Evolutionary conservation across 2,329 filamentous ascomycete species (phyloP), one percentile per base, ranked within the genome.

Genomic region (Chalara sp.): DNA sequence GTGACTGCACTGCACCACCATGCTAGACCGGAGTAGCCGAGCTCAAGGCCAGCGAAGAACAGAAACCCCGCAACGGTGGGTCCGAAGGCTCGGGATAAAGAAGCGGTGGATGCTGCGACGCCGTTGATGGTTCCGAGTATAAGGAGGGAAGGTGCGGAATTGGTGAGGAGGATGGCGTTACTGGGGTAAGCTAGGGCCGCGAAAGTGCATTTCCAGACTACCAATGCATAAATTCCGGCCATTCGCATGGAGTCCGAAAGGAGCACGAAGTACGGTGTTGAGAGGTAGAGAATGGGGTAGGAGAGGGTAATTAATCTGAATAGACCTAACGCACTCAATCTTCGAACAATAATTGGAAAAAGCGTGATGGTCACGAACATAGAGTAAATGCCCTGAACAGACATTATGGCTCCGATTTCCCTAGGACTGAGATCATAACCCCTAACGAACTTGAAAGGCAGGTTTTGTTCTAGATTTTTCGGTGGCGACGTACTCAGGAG

Each of bases 121-220:
- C 80, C 80, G 53, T 83, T 78, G 2, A 83, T 72, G 0, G 78
- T 82, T 0, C 76, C 79, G 6, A 83, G 63, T 0, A 82, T 72
- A 30, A 66, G 71, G 0, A 76, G 72, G 56, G 81, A 74, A 0
- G 81, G 79, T 37, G 76, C 76, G 45, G 72, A 76, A 53, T 84
- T 83, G 51, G 83, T 84, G 11, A 83, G 70, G 37, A 81, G 63
- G 3, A 85, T 84, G 0, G 78, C 75, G 0, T 74, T 74, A 0
- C 75, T 76, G 0, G 82, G 81, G n/a, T n/a, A n/a, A n/a, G n/a
- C n/a, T n/a, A n/a, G 65, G 44, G 89, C 91, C 60, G 92, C 84
- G 61, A 93, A 90, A 0, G 89, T 95, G 65, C 95, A 95, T 70
- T 96, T 97, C 84, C 87, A 89, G 58, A 95, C 78, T 8, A 97